Evolutionary conservation across 2,329 filamentous ascomycete genomes (phyloP).

Genomic region (Trichoderma lentiforme): DNA sequence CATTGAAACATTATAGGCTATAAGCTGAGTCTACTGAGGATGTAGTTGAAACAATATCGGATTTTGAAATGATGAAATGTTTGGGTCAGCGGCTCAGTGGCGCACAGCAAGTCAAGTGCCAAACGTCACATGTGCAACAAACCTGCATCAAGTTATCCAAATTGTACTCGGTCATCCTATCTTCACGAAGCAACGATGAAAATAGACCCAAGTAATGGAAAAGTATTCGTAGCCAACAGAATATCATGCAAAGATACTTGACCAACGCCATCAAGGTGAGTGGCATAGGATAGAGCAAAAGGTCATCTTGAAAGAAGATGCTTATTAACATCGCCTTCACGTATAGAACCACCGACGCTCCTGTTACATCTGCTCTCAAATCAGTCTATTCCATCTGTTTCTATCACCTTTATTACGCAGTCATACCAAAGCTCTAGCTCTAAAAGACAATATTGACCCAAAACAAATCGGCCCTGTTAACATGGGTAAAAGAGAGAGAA

Average conservation of each 20-base stretch:
- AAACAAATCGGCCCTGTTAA: background rate
- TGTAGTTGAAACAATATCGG: background rate
- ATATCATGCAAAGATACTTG: background rate
- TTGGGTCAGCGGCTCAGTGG: background rate
- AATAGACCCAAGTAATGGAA: background rate
- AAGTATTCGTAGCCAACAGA: background rate
- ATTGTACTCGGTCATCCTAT: background rate
- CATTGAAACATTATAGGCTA: background rate
- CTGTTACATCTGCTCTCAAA: background rate
- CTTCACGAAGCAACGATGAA: background rate
- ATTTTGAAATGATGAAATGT: background rate
- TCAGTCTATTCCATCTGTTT: background rate
- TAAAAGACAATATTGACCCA: background rate
- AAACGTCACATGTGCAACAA: background rate
- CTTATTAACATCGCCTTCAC: background rate
- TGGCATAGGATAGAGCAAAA: too few species aligned
- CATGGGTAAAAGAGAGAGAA: background rate
- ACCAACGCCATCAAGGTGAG: background rate
- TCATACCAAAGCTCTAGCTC: background rate
- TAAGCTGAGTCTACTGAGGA: accelerated
- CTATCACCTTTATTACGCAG: background rate
- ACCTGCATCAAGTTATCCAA: too few species aligned
- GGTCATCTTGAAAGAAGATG: background rate
- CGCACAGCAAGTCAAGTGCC: background rate
- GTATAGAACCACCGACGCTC: background rate